These are phyloP conservation scores for Oenanthe sinensis DNA, from an alignment of 129 eudicot species.

Conservation along the genomic window DNA sequence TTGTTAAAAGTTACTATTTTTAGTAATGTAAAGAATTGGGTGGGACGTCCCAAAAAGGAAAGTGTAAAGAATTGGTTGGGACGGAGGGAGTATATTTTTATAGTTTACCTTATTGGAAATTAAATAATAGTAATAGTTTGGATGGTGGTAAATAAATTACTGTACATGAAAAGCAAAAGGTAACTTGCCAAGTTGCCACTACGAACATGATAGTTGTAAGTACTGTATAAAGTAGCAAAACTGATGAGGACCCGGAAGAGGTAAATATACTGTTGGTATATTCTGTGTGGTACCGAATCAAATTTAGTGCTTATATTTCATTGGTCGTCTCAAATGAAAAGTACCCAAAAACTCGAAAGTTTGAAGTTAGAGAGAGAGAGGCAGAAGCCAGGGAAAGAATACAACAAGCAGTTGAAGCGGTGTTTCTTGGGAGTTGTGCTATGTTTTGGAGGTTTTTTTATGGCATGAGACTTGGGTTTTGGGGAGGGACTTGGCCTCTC, in stretches of 20 bases:
- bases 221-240: not conserved
- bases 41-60: too few relatives aligned
- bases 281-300: conserved; percentile 6
- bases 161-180: not conserved
- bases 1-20: too few relatives aligned
- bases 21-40: too few relatives aligned
- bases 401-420: not conserved
- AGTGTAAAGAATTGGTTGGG: too few relatives aligned
- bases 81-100: too few relatives aligned
- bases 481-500: conserved; percentile 73
- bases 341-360: not conserved
- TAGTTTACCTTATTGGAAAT: too few relatives aligned
- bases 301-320: not conserved
- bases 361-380: not conserved
- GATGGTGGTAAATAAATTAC: not conserved
- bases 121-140: too few relatives aligned
- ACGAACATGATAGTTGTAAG: not conserved
- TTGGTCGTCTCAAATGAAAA: not conserved
- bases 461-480: conserved; percentile 51
- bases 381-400: not conserved
- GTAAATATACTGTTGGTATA: conserved; percentile 28
- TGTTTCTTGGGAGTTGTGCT: conserved; percentile 15
- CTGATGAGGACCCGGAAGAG: not conserved
- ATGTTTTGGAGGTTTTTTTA: conserved; percentile 37
- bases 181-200: not conserved